Percentiles rank a stretch among this genome's conserved stretches.
phyloP scores from a whole-genome alignment of 2,329 filamentous ascomycete genomes.

The Ilyonectria sp. region DNA sequence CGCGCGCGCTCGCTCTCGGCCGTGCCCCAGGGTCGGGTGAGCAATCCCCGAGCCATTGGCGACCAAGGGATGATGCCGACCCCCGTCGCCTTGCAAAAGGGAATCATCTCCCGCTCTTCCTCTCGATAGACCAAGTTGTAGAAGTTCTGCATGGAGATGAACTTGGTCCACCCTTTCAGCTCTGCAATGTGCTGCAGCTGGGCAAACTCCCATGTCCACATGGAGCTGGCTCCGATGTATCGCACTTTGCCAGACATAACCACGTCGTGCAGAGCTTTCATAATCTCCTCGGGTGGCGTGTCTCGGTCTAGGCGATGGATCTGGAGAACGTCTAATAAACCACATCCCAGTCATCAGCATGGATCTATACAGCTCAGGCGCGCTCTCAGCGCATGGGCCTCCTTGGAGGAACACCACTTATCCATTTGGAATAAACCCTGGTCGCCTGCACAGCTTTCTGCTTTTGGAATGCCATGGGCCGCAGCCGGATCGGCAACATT shows the following conservation, averaged over 20 bases:
- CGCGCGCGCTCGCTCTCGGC: constrained; percentile 34
- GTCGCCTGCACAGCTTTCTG: constrained; percentile 45
- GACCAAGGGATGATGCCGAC: constrained; percentile 58
- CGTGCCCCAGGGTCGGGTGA: constrained; percentile 45
- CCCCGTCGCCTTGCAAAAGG: constrained; percentile 60
- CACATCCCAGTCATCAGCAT: constrained; percentile 55
- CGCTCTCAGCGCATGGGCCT: constrained; percentile 59
- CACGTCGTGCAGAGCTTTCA: constrained; percentile 72
- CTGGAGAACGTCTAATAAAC: constrained; percentile 67
- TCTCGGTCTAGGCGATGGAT: constrained; percentile 71
- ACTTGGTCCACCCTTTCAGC: constrained; percentile 69
- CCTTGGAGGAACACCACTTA: constrained; percentile 12
- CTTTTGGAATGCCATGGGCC: constrained; percentile 47
- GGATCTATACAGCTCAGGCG: constrained; percentile 61
- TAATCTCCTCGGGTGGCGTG: constrained; percentile 64
- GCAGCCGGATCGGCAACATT: constrained; percentile 32
- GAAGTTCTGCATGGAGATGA: constrained; percentile 71
- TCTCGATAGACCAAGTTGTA: constrained; percentile 71
- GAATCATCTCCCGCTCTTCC: constrained; percentile 65
- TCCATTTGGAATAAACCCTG: constrained; percentile 33
- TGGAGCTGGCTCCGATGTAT: constrained; percentile 67
- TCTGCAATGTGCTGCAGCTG: constrained; percentile 66
- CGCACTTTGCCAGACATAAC: constrained; percentile 68
- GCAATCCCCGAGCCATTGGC: constrained; percentile 49
- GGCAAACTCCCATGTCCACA: constrained; percentile 64